Evolutionary conservation across 2,329 filamentous ascomycete species (phyloP).

Genomic region (Aspergillus sclerotialis): DNA sequence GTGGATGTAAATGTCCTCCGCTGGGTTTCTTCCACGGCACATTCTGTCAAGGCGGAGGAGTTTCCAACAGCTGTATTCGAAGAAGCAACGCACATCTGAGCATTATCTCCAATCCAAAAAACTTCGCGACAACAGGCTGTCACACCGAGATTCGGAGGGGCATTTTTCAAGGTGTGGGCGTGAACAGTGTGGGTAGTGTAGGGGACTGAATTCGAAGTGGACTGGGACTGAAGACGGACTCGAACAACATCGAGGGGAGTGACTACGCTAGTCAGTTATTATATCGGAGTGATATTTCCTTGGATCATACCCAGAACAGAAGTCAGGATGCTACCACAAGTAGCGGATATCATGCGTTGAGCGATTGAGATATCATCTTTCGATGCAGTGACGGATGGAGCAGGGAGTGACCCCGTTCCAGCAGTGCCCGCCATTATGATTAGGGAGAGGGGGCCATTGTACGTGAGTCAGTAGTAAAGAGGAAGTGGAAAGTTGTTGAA

Average conservation of each 20-base stretch:
- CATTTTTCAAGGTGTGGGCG: conserved; percentile 51
- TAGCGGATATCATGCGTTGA: conserved; percentile 94
- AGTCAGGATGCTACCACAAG: conserved; percentile 82
- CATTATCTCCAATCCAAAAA: conserved; percentile 86
- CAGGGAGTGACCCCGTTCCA: conserved; percentile 16
- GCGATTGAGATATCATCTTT: conserved; percentile 60
- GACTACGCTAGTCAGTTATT: conserved; percentile 46
- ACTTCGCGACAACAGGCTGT: conserved; percentile 95
- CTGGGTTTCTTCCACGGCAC: conserved; percentile 81
- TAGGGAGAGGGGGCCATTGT: conserved; percentile 28
- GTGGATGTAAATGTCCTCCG: conserved; percentile 82
- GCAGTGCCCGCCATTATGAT: conserved; percentile 26
- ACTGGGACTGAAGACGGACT: conserved; percentile 86
- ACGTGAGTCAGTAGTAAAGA: conserved; percentile 4
- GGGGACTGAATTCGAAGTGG: conserved; percentile 47
- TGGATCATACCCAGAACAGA: conserved; percentile 65
- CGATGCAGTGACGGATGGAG: conserved; percentile 10
- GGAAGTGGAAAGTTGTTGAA: not conserved
- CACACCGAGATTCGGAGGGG: conserved; percentile 80
- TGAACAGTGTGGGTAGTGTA: conserved; percentile 45
- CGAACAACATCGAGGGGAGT: conserved; percentile 96
- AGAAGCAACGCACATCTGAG: conserved; percentile 72
- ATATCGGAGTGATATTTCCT: not conserved
- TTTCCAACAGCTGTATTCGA: conserved; percentile 32
- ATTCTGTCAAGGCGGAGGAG: conserved; percentile 51